Evolutionary conservation across 2,329 filamentous ascomycete genomes (phyloP).

Genomic region (Penicillium sclerotigenum): DNA sequence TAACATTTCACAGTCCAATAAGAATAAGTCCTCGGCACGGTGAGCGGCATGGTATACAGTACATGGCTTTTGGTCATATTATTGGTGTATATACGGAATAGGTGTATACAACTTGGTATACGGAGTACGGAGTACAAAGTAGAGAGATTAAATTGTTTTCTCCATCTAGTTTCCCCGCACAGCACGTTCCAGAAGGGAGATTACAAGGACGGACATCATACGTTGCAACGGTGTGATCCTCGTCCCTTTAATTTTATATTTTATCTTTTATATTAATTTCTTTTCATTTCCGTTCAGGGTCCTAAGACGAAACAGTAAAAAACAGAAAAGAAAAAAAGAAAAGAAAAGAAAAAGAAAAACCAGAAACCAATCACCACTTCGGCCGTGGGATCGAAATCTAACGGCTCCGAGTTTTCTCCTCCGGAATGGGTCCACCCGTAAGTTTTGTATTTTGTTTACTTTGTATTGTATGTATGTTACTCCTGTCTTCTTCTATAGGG

Average conservation of each 20-base stretch:
- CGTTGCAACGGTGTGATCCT: neutral
- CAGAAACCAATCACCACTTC: too few species aligned
- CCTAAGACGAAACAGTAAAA: neutral
- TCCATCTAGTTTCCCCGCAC: slow-evolving; percentile 4
- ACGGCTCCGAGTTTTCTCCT: slow-evolving; percentile 28
- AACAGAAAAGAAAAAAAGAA: neutral
- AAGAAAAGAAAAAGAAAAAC: too few species aligned
- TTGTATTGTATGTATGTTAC: neutral
- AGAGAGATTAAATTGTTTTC: too few species aligned
- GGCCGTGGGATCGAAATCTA: slow-evolving; percentile 14
- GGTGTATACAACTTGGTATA: too few species aligned
- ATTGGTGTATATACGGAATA: neutral
- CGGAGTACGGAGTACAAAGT: too few species aligned
- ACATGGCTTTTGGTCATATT: too few species aligned
- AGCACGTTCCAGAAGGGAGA: slow-evolving; percentile 1
- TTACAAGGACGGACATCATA: neutral
- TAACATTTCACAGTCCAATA: neutral
- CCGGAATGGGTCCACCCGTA: too few species aligned
- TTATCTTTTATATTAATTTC: neutral
- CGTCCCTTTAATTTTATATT: neutral
- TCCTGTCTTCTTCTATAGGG: too few species aligned
- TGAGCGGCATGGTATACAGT: too few species aligned
- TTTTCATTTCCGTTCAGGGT: neutral
- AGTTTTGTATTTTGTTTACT: neutral
- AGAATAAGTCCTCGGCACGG: too few species aligned